Conservation (phyloP, 2,329 filamentous ascomycete species). For the Colletotrichum neosansevieriae region DNA sequence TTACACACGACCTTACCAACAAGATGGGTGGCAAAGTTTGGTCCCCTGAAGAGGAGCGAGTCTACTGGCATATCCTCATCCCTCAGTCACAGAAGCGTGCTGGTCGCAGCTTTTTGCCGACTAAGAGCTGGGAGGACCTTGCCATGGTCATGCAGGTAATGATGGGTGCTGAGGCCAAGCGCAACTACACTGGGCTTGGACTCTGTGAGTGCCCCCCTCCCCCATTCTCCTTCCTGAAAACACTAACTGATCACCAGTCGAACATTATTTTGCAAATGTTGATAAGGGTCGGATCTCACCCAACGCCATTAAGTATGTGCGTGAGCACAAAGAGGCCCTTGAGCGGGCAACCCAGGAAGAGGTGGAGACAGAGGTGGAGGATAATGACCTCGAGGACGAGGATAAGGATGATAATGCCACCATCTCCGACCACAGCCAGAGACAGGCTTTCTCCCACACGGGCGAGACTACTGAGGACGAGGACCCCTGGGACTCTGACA, state of each 20-base stretch:
- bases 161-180: slow-evolving; percentile 51
- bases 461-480: slow-evolving; percentile 4
- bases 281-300: slow-evolving; percentile 53
- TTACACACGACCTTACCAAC: slow-evolving; percentile 29
- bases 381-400: background rate
- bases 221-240: background rate
- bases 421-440: background rate
- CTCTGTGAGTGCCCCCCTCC: slow-evolving; percentile 51
- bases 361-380: background rate
- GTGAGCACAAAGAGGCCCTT: slow-evolving; percentile 46
- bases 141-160: slow-evolving; percentile 53
- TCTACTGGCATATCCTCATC: slow-evolving; percentile 61
- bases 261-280: slow-evolving; percentile 60
- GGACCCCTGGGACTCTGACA: background rate
- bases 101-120: slow-evolving; percentile 42
- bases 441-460: background rate
- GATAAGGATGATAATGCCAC: background rate
- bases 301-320: slow-evolving; percentile 50
- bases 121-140: slow-evolving; percentile 52
- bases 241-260: slow-evolving; percentile 48
- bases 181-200: slow-evolving; percentile 55
- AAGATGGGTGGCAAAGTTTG: slow-evolving; percentile 65
- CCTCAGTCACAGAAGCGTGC: slow-evolving; percentile 52
- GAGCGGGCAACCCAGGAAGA: slow-evolving; percentile 22
- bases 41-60: slow-evolving; percentile 60